These are phyloP conservation scores for Oenanthe sinensis DNA, from an alignment of 129 eudicot genomes.

Conservation along the genomic window DNA sequence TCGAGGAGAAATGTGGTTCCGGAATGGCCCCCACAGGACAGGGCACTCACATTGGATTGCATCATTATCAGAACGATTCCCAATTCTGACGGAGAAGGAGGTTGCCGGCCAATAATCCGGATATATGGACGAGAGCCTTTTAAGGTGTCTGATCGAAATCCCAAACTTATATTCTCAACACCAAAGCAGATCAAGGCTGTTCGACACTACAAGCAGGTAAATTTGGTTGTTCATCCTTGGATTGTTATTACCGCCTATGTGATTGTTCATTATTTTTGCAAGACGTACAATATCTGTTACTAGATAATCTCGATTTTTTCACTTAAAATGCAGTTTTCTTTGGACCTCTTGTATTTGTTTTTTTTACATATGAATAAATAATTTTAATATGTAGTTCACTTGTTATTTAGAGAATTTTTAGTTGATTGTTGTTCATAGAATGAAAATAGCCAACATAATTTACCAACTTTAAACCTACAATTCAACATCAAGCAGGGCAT, in stretches of 20 bases:
- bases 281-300: background rate
- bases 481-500: background rate
- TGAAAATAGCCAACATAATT: background rate
- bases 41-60: slow-evolving; percentile 66
- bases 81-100: slow-evolving; percentile 59
- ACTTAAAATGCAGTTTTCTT: background rate
- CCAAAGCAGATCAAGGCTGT: slow-evolving; percentile 52
- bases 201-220: slow-evolving; percentile 74
- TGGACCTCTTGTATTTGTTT: background rate
- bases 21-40: slow-evolving; percentile 70
- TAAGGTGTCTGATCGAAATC: slow-evolving; percentile 39
- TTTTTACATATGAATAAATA: background rate
- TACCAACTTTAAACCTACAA: background rate
- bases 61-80: slow-evolving; percentile 68
- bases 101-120: slow-evolving; percentile 71
- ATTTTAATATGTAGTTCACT: background rate
- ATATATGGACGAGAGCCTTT: slow-evolving; percentile 67
- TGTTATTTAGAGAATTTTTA: background rate
- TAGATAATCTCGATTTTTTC: background rate
- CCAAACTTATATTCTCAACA: slow-evolving; percentile 63
- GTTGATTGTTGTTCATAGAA: background rate
- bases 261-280: background rate
- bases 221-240: background rate
- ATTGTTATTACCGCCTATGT: background rate
- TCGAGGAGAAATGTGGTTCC: slow-evolving; percentile 66